A percentile compares a stretch with the other conserved stretches of the same genome.
These are phyloP conservation scores for Moricandia moricandioides DNA, from an alignment of 345 rosid species.

Conservation along the genomic window DNA sequence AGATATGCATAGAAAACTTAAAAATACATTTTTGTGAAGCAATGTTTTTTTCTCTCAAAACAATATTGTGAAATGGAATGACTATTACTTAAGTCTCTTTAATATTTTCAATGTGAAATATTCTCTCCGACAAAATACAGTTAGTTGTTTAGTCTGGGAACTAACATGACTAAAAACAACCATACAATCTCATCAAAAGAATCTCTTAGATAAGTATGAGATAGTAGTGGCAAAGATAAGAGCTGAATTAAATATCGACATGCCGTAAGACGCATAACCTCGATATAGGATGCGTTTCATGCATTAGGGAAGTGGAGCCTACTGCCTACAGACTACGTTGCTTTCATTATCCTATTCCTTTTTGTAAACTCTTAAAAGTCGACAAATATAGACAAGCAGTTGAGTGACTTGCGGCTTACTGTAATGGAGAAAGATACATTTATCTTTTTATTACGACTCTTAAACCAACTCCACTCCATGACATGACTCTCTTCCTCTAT, in stretches of 20 bases:
- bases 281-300: background rate
- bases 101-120: too few species aligned
- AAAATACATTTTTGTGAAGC: too few species aligned
- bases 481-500: background rate
- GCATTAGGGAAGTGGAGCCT: background rate
- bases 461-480: background rate
- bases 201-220: background rate
- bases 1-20: too few species aligned
- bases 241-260: slow-evolving; percentile 3
- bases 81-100: too few species aligned
- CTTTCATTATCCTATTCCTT: background rate
- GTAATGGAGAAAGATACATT: background rate
- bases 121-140: too few species aligned
- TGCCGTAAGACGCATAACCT: slow-evolving; percentile 7
- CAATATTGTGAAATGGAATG: too few species aligned
- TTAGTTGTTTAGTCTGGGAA: too few species aligned
- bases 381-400: slow-evolving; percentile 14
- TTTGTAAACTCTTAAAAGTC: background rate
- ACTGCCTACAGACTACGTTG: background rate
- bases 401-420: background rate
- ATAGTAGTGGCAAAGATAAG: background rate
- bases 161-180: too few species aligned
- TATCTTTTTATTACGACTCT: slow-evolving; percentile 19
- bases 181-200: background rate
- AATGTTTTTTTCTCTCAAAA: too few species aligned